Percentiles rank a stretch among this genome's conserved stretches.
phyloP scores from a whole-genome alignment of 352 stramenopile genomes.

The Phytophthora sansomeana region DNA sequence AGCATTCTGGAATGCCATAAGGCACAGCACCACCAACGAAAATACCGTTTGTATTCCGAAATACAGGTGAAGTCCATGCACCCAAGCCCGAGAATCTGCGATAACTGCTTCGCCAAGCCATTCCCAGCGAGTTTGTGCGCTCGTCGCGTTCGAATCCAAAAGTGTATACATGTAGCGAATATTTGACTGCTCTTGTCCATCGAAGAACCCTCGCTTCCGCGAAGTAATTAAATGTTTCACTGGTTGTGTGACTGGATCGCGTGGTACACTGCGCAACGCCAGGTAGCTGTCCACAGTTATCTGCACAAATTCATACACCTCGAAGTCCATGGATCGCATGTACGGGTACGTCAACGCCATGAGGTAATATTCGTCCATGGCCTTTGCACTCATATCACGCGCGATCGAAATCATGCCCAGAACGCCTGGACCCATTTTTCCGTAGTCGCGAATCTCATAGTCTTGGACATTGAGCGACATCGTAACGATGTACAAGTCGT shows the following conservation, averaged over 20 bases:
- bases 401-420: slow-evolving; percentile 39
- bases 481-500: slow-evolving; percentile 30
- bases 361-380: slow-evolving; percentile 26
- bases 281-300: slow-evolving; percentile 33
- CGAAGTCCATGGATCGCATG: slow-evolving; percentile 34
- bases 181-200: slow-evolving; percentile 42
- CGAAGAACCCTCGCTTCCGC: slow-evolving; percentile 38
- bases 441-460: slow-evolving; percentile 32
- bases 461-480: slow-evolving; percentile 44
- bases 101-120: slow-evolving; percentile 35
- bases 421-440: slow-evolving; percentile 24
- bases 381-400: slow-evolving; percentile 21
- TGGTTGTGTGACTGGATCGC: slow-evolving; percentile 13
- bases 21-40: slow-evolving; percentile 35
- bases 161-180: slow-evolving; percentile 37
- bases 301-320: slow-evolving; percentile 33
- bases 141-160: slow-evolving; percentile 20
- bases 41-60: slow-evolving; percentile 41
- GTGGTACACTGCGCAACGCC: slow-evolving; percentile 26
- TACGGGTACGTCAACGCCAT: slow-evolving; percentile 45
- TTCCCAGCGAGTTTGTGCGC: slow-evolving; percentile 24
- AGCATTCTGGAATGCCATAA: slow-evolving; percentile 39
- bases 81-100: slow-evolving; percentile 45
- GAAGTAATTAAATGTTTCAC: slow-evolving; percentile 36
- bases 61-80: slow-evolving; percentile 44